phyloP scores from a whole-genome alignment of 2,329 filamentous ascomycete genomes.

The Alternaria brassicae region DNA sequence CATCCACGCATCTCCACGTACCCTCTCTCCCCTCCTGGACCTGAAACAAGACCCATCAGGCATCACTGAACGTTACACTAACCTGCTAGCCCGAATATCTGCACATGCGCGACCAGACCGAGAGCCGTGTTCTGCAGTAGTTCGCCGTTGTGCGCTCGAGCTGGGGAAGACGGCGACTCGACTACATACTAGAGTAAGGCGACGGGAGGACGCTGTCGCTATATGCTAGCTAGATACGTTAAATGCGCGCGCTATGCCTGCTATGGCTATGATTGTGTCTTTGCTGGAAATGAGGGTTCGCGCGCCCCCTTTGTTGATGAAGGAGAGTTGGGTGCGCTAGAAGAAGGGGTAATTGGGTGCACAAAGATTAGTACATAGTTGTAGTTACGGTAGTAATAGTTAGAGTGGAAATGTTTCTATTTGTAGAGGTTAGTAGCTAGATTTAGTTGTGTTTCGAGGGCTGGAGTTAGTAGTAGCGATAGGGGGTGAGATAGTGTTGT shows the following conservation, averaged over 20 bases:
- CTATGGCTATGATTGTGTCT: slow-evolving; percentile 20
- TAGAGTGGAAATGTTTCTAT: not conserved
- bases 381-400: not conserved
- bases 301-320: slow-evolving; percentile 12
- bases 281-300: not conserved
- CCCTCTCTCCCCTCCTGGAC: not conserved
- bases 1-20: slow-evolving; percentile 12
- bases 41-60: slow-evolving; percentile 7
- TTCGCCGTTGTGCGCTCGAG: not conserved
- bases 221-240: slow-evolving; percentile 18
- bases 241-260: slow-evolving; percentile 15
- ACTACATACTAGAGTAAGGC: slow-evolving; percentile 17
- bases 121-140: not conserved
- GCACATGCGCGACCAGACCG: slow-evolving; percentile 8
- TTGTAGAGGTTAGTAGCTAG: not conserved
- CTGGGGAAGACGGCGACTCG: not conserved
- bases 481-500: too few species aligned
- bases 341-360: not conserved
- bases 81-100: slow-evolving; percentile 5
- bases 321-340: slow-evolving; percentile 1
- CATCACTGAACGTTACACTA: slow-evolving; percentile 6
- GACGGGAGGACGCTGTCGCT: slow-evolving; percentile 3
- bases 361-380: not conserved
- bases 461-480: not conserved
- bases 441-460: not conserved